Percentiles rank a stretch among this genome's conserved stretches.
phyloP scores from a whole-genome alignment of 805 yeast species.

The Ogataea degrootiae region DNA sequence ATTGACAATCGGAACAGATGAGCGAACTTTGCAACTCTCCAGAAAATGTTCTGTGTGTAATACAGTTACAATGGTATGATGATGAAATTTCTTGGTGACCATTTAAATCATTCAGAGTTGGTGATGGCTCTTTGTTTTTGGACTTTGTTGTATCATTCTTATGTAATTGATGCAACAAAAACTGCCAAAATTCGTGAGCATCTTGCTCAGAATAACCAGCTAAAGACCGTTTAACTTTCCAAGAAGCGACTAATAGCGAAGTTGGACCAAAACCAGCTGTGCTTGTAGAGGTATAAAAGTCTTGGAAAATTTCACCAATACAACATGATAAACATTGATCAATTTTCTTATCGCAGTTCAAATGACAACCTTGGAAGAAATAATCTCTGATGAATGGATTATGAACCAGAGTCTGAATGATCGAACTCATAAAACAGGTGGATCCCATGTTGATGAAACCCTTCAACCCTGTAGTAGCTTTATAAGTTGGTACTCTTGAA shows the following conservation, averaged over 20 bases:
- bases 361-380: constrained; percentile 72
- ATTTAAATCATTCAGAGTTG: constrained; percentile 1
- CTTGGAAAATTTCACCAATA: constrained; percentile 69
- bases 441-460: constrained; percentile 95
- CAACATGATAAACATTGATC: constrained; percentile 77
- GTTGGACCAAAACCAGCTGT: constrained; percentile 78
- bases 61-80: constrained; percentile 54
- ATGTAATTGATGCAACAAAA: constrained; percentile 81
- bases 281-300: constrained; percentile 61
- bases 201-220: constrained; percentile 98
- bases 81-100: constrained; percentile 1
- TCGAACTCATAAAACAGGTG: constrained; percentile 93
- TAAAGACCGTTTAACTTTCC: constrained; percentile 77
- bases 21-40: constrained; percentile 82
- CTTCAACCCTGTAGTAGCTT: constrained; percentile 70
- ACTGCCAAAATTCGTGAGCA: constrained; percentile 97
- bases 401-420: constrained; percentile 85
- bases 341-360: constrained; percentile 40
- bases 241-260: constrained; percentile 73
- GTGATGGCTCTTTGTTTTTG: constrained; percentile 22
- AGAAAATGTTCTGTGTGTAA: constrained; percentile 76
- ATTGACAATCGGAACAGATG: constrained; percentile 63
- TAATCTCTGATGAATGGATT: constrained; percentile 81
- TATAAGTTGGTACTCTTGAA: constrained; percentile 40
- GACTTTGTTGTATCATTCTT: constrained; percentile 32